These are phyloP conservation scores for Capronia coronata DNA, from an alignment of 2,329 filamentous ascomycete genomes.

Conservation along the genomic window DNA sequence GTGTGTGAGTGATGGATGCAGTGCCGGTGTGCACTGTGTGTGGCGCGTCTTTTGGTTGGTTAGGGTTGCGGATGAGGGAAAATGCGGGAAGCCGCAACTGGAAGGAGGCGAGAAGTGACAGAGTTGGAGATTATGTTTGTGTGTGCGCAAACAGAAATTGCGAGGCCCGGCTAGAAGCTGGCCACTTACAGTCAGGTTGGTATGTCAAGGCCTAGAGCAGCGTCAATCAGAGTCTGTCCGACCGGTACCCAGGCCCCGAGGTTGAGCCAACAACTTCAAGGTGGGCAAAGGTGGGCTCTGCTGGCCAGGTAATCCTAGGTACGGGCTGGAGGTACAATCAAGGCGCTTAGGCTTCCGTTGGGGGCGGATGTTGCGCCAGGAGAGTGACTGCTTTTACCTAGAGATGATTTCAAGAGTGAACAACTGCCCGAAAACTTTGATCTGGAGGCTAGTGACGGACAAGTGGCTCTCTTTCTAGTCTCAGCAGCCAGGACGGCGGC, in stretches of 20 bases:
- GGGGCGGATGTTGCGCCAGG: neutral
- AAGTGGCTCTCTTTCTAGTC: neutral
- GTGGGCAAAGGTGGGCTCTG: neutral
- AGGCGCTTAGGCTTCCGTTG: neutral
- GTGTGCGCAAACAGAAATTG: conserved; percentile 4
- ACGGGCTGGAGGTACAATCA: no score
- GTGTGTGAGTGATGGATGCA: no score
- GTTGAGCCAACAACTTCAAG: neutral
- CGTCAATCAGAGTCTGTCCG: neutral
- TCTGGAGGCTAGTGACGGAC: neutral
- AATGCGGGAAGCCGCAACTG: neutral
- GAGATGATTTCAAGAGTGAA: no score
- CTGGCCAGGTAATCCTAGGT: neutral
- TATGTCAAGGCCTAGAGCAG: neutral
- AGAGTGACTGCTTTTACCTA: neutral
- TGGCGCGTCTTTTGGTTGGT: neutral
- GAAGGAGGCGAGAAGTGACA: neutral
- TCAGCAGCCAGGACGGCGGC: neutral
- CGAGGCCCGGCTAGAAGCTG: neutral
- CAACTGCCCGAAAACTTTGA: neutral
- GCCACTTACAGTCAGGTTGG: neutral
- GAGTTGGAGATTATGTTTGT: neutral
- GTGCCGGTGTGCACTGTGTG: neutral
- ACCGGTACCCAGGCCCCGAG: neutral
- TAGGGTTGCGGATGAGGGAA: neutral